Evolutionary conservation across 75 land plant species (phyloP), one percentile per base, ranked within the genome.

Genomic region (Picea glauca): DNA sequence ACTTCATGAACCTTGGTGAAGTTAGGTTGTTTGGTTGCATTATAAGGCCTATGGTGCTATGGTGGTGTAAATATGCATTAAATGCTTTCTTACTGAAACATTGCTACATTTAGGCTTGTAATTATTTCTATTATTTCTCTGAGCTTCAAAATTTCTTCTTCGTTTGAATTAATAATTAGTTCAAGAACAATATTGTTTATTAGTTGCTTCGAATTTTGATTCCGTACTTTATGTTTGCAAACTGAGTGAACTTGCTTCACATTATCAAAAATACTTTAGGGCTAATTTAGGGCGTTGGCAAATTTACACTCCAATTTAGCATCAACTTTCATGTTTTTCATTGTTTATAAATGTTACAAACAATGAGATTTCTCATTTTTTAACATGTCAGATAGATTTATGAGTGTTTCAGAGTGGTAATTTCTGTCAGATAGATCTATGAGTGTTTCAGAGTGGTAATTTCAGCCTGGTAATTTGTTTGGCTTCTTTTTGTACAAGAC

Each of bases 401-500:
- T 76, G 38, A 30, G 60, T 17, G 31, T 58, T 18, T 59, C 32
- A 60, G 15, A 76, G 4, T 23, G 62, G 18, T 76, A 57, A 57
- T 57, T 54, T 9, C 38, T n/a, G n/a, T n/a, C n/a, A n/a, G n/a
- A n/a, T n/a, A n/a, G 79, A 33, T 61, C 20, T 32, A 5, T 76
- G 38, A 30, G 60, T 17, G 31, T 58, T 18, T 59, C 32, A 60
- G 15, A 76, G 4, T 23, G 62, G 18, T 76, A 57, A 57, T 57
- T 54, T 9, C 38, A 15, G 46, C 18, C 21, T 38, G 13, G 20
- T 68, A 38, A 81, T 62, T 50, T 15, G 26, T 17, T 77, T 78
- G 46, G 5, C 80, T 75, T 76, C 58, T 59, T 26, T 59, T 56
- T 75, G 61, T 80, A 64, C 91, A 96, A 96, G 87, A 94, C 97